Conservation (phyloP, 2,329 filamentous ascomycete species). For the Neurospora crassa region DNA sequence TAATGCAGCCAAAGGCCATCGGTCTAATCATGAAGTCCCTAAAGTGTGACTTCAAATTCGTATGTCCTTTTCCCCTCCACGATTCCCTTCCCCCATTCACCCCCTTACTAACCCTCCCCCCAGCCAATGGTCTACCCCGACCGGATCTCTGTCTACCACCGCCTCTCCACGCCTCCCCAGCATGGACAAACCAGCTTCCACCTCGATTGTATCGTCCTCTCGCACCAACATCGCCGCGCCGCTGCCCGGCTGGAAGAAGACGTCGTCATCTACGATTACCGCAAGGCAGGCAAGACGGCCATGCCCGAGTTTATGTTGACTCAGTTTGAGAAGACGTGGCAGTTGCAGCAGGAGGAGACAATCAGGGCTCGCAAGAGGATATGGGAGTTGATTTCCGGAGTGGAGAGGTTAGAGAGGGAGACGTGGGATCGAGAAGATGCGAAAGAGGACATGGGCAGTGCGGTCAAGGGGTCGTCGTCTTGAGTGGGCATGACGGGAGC, state of each 20-base stretch:
- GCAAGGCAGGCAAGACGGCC: conserved; percentile 25
- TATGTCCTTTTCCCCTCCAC: conserved; percentile 30
- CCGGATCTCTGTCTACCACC: conserved; percentile 74
- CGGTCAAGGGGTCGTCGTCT: conserved; percentile 11
- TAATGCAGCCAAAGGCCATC: conserved; percentile 55
- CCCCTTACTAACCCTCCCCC: background rate
- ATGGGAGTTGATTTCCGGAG: conserved; percentile 42
- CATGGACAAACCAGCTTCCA: conserved; percentile 44
- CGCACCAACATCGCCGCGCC: conserved; percentile 61
- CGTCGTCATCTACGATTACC: conserved; percentile 64
- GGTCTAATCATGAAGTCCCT: conserved; percentile 76
- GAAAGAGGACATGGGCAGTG: conserved; percentile 56
- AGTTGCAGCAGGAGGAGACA: conserved; percentile 46
- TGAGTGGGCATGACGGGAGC: background rate
- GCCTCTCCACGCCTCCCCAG: conserved; percentile 46
- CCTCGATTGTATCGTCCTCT: conserved; percentile 57
- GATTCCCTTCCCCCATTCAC: background rate
- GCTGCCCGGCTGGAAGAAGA: conserved; percentile 72
- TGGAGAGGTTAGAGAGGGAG: conserved; percentile 55
- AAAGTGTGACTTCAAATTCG: conserved; percentile 79
- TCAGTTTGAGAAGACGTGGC: conserved; percentile 26
- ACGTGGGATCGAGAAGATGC: conserved; percentile 68
- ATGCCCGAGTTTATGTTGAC: conserved; percentile 33
- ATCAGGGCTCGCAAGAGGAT: conserved; percentile 42
- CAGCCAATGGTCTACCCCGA: conserved; percentile 81